phyloP scores from a whole-genome alignment of 441 rosid species.

The Brassica balearica region DNA sequence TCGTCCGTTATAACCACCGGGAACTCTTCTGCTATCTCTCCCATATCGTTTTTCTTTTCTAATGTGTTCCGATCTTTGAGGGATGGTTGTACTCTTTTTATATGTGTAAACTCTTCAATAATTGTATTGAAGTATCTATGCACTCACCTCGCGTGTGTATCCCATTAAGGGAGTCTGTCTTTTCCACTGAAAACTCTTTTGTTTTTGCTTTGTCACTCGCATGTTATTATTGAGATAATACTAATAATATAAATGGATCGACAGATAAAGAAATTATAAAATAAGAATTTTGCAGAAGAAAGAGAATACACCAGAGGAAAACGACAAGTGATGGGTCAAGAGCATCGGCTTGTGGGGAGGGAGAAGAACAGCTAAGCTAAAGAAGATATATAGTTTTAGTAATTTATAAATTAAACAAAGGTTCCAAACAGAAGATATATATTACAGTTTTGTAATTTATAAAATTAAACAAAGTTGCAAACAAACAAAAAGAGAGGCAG shows the following conservation, averaged over 20 bases:
- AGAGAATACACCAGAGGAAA: slow-evolving; percentile 24
- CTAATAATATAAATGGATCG: slow-evolving; percentile 7
- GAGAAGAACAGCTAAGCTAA: slow-evolving; percentile 29
- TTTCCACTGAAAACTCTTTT: slow-evolving; percentile 17
- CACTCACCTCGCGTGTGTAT: slow-evolving; percentile 16
- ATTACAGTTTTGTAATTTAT: too few species aligned
- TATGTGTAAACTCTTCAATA: slow-evolving; percentile 20
- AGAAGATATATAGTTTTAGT: background rate
- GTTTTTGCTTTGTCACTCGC: slow-evolving; percentile 12
- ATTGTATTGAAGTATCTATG: slow-evolving; percentile 28
- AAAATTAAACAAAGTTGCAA: too few species aligned
- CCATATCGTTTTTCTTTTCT: slow-evolving; percentile 35
- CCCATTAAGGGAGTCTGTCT: slow-evolving; percentile 19
- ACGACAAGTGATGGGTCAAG: slow-evolving; percentile 46
- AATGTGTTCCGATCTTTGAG: background rate
- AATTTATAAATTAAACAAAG: background rate
- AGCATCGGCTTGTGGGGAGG: slow-evolving; percentile 24
- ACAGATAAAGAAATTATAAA: background rate
- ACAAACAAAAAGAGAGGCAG: too few species aligned
- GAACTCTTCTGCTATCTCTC: slow-evolving; percentile 45
- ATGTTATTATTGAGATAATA: slow-evolving; percentile 19
- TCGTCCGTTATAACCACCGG: slow-evolving; percentile 30
- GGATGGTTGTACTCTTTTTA: slow-evolving; percentile 6
- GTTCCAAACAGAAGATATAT: too few species aligned
- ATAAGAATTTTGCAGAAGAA: slow-evolving; percentile 26